phyloP scores from a whole-genome alignment of 495 filamentous ascomycete species.

The Penicillium bialowiezense region DNA sequence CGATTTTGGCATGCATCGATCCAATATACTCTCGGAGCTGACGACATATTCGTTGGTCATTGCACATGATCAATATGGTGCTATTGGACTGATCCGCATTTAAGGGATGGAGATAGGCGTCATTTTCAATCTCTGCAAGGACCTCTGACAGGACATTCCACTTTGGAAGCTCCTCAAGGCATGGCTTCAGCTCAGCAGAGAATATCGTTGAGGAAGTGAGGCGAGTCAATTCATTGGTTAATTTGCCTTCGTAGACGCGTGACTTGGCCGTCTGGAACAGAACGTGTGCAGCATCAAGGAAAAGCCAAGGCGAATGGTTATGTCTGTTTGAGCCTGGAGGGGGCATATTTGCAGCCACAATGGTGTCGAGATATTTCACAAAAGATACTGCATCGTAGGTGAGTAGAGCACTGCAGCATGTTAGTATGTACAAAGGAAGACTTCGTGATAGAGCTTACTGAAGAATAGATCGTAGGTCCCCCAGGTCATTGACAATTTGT shows the following conservation, averaged over 20 bases:
- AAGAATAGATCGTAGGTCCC: conserved; percentile 80
- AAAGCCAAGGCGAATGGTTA: conserved; percentile 93
- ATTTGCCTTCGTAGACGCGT: conserved; percentile 78
- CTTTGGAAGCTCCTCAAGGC: conserved; percentile 91
- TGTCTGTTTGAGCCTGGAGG: conserved; percentile 83
- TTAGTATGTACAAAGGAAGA: conserved; percentile 14
- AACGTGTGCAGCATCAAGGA: conserved; percentile 90
- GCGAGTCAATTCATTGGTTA: conserved; percentile 41
- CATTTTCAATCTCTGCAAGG: conserved; percentile 88
- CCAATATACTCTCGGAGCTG: conserved; percentile 90
- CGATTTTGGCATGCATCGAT: conserved; percentile 75
- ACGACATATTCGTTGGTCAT: conserved; percentile 79
- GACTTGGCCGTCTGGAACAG: conserved; percentile 90
- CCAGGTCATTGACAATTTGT: conserved; percentile 88
- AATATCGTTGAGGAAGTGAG: conserved; percentile 38
- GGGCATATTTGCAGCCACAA: conserved; percentile 85
- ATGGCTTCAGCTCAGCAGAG: conserved; percentile 73
- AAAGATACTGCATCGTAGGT: conserved; percentile 90
- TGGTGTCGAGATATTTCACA: conserved; percentile 89
- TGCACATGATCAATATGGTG: conserved; percentile 92
- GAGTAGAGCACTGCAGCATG: conserved; percentile 55
- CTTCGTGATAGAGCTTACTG: conserved; percentile 48
- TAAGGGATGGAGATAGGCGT: conserved; percentile 78
- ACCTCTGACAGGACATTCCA: conserved; percentile 85
- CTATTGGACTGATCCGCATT: conserved; percentile 81